Evolutionary conservation across 306 rosid species (phyloP).

Genomic region (Acacia crassicarpa): DNA sequence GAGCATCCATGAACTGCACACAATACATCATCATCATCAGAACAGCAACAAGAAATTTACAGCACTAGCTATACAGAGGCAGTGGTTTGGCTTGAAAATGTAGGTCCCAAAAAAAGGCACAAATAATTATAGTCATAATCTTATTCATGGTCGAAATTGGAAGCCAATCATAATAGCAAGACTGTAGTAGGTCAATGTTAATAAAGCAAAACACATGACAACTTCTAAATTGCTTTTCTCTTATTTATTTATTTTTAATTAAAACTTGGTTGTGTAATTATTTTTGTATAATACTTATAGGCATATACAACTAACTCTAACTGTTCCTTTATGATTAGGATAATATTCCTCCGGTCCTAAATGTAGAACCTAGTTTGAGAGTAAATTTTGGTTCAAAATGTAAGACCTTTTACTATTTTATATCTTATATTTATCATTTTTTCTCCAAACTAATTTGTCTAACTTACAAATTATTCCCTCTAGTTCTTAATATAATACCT

Average conservation of each 20-base stretch:
- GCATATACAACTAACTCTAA: neutral
- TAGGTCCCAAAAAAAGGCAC: neutral
- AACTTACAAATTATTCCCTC: too few species aligned
- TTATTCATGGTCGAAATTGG: slow-evolving; percentile 11
- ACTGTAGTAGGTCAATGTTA: neutral
- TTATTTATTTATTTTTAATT: neutral
- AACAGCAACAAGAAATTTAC: slow-evolving; percentile 11
- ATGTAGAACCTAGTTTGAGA: too few species aligned
- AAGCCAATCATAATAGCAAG: slow-evolving; percentile 7
- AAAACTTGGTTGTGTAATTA: neutral
- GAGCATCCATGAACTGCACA: slow-evolving; percentile 77
- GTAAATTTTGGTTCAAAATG: too few species aligned
- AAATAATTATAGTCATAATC: neutral
- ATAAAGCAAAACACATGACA: slow-evolving; percentile 1
- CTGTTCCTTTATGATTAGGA: neutral
- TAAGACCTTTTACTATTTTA: too few species aligned
- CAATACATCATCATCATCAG: slow-evolving; percentile 19
- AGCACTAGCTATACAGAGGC: neutral
- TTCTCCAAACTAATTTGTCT: too few species aligned
- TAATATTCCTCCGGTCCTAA: neutral
- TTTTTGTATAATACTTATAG: neutral
- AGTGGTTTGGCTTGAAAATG: neutral
- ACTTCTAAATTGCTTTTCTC: neutral
- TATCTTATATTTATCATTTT: too few species aligned
- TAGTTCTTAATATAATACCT: too few species aligned